Evolutionary conservation across 495 filamentous ascomycete genomes (phyloP), one percentile per base, ranked within the genome.

Genomic region (Chaetomium fimeti): DNA sequence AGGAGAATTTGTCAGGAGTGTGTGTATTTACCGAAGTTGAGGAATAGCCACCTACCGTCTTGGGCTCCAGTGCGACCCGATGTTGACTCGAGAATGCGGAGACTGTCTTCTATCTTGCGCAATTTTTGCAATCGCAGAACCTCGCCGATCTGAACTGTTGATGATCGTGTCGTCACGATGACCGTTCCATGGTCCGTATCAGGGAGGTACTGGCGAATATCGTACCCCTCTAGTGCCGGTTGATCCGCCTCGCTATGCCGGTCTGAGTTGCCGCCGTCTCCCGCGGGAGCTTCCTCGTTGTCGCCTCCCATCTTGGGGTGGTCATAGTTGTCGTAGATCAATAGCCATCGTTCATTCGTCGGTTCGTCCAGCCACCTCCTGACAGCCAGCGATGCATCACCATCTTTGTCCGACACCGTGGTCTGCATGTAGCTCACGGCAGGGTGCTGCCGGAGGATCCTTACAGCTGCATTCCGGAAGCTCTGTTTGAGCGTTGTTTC

Each of bases 131-230:
- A 22, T 11, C 48, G 61, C 13, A 78, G 67, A 24, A 15, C 65
- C 53, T 72, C 62, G 18, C 77, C 76, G 36, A 76, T 60, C 36
- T 43, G 52, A 36, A 77, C 66, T 52, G 67, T 48, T 1, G 72
- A 70, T 47, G 71, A 76, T 48, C 76, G 73, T 5, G 79, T 81
- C 57, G 79, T 81, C 29, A 81, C 70, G 20, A 82, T 63, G 36
- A 82, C 64, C 11, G 73, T 72, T 6, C 76, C 78, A 55, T 78
- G 76, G 54, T 73, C 48, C 15, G 64, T 48, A 7, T 74, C 62
- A 7, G 77, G 71, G 25, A 81, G 64, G 62, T 74, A 80, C 25
- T 55, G 63, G 20, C 62, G 56, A 56, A 81, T 75, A 60, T 81
- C 68, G 43, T 73, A 57, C 16, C 63, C 64, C 20, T 52, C 59